Conservation (phyloP, 371 early-diverging fungal genomes). For the Mortierella sp. region DNA sequence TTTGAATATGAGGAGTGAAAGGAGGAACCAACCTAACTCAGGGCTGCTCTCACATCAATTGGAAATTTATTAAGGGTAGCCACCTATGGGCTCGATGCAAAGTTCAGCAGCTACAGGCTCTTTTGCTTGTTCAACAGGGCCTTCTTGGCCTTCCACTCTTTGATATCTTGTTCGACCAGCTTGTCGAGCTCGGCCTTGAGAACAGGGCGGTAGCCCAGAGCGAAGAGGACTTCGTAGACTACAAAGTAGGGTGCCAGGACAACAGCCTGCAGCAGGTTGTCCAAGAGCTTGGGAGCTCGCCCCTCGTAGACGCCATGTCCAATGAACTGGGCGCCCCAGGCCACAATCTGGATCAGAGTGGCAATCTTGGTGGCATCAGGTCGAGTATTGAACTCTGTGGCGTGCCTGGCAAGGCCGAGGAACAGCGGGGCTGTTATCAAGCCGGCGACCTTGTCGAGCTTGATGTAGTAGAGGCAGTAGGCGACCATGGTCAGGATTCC, state of each 20-base stretch:
- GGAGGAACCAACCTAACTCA: conserved; percentile 15
- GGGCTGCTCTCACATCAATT: neutral
- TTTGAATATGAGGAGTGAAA: conserved; percentile 42
- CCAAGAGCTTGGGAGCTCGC: conserved; percentile 87
- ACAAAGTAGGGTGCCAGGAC: conserved; percentile 95
- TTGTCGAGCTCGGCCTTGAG: conserved; percentile 68
- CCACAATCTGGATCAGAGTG: conserved; percentile 66
- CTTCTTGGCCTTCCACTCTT: conserved; percentile 60
- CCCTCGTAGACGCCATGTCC: conserved; percentile 89
- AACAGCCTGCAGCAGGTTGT: conserved; percentile 87
- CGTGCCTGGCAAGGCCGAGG: conserved; percentile 62
- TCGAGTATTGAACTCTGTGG: conserved; percentile 61
- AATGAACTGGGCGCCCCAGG: conserved; percentile 90
- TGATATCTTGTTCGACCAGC: conserved; percentile 69
- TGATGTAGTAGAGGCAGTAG: conserved; percentile 78
- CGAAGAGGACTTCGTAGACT: conserved; percentile 85
- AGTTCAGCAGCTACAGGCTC: too few species aligned
- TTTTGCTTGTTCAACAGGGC: conserved; percentile 16
- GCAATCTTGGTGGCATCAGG: conserved; percentile 63
- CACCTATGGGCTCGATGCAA: too few species aligned
- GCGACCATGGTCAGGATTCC: conserved; percentile 61
- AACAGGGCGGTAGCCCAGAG: conserved; percentile 80
- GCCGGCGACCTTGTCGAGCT: conserved; percentile 84
- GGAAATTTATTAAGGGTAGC: conserved; percentile 7
- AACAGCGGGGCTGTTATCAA: conserved; percentile 68